These are phyloP conservation scores for Sarcodon sp. DNA, from an alignment of 768 basidiomycete genomes.

Conservation along the genomic window DNA sequence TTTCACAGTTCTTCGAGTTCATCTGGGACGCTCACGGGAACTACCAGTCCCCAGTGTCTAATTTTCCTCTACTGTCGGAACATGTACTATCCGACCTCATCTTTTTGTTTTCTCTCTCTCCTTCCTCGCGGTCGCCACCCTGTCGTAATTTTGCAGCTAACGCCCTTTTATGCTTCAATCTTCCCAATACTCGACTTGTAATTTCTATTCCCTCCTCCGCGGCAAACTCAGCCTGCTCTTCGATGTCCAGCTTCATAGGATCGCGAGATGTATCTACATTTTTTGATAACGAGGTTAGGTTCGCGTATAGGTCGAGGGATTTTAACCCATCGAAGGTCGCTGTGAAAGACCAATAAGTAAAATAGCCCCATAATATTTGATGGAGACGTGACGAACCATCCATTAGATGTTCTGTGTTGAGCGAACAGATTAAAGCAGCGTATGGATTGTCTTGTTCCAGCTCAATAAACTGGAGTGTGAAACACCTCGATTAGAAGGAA, in stretches of 20 bases:
- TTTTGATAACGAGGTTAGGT: constrained; percentile 49
- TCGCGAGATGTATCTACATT: constrained; percentile 32
- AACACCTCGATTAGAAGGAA: neutral
- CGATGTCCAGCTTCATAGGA: constrained; percentile 20
- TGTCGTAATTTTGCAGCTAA: constrained; percentile 19
- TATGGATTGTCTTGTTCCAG: constrained; percentile 18
- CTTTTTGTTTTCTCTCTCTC: no score
- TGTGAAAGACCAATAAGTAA: constrained; percentile 10
- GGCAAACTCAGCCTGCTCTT: constrained; percentile 7
- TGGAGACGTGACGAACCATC: constrained; percentile 25
- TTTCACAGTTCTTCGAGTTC: no score
- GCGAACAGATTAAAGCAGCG: constrained; percentile 24
- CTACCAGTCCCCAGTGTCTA: no score
- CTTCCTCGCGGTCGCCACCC: constrained; percentile 1
- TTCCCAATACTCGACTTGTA: constrained; percentile 33
- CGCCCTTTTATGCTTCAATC: constrained; percentile 38
- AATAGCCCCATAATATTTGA: neutral
- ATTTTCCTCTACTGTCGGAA: no score
- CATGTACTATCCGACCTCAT: no score
- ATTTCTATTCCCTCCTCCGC: constrained; percentile 12
- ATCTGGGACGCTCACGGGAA: no score
- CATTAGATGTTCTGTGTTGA: constrained; percentile 32
- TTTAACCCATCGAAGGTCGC: constrained; percentile 37
- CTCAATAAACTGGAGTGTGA: constrained; percentile 13
- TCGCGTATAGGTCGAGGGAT: constrained; percentile 45